Evolutionary conservation across 2,329 filamentous ascomycete species (phyloP), one percentile per base, ranked within the genome.

Genomic region (Aquanectria penicillioides): DNA sequence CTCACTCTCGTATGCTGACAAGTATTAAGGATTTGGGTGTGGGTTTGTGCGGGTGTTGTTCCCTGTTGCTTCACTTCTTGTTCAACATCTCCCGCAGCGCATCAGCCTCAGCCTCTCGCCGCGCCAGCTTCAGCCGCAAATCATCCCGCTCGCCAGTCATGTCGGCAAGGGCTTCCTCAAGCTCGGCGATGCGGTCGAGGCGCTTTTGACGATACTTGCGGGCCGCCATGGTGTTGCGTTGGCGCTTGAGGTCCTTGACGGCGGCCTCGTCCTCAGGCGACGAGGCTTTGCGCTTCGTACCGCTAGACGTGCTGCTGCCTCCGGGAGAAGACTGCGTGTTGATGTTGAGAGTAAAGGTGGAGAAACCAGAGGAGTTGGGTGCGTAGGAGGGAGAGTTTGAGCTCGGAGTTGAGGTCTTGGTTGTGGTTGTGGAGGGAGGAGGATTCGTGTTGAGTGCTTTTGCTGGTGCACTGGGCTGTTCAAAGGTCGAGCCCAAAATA

Each of bases 141-240:
- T 86, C 86, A 66, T 92, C 88, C 15, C 87, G 77, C 69, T 91
- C 89, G 43, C 80, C 74, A 57, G 83, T 84, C 69, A 88, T 82
- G 37, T 83, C 80, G 41, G 81, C 82, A 36, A 92, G 76, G 17
- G 85, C 82, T 8, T 76, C 73, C 73, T 91, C 88, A 26, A 92
- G 80, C 60, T 86, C 83, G 22, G 75, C 76, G 72, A 90, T 85
- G 61, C 87, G 86, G 66, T 91, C 88, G 28, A 91, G 81, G 40
- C 88, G 85, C 72, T 89, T 89, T 72, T 91, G 88, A 22, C 89
- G 86, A 71, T 90, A 91, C 61, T 89, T 87, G 61, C 87, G 83
- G 25, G 89, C 89, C n/a, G 89, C 89, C 61, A 90, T 81, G 12
- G 88, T 91, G 73, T 92, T 91, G 61, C 86, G 83, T 61, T 86